Evolutionary conservation across 805 yeast genomes (phyloP).

Genomic region (Saccharomyces kudriavzevii): DNA sequence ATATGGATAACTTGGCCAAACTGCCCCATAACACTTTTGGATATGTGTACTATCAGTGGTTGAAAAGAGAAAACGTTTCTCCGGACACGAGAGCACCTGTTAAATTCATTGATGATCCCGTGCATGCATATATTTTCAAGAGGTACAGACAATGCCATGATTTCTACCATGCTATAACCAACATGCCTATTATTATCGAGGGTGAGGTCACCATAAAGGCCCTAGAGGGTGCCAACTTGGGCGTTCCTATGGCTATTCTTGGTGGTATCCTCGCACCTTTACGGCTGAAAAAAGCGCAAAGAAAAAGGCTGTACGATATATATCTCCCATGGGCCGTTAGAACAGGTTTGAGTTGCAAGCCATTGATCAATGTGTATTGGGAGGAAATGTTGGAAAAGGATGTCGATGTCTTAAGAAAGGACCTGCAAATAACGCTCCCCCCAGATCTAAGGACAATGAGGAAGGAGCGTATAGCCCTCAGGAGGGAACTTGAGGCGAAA

Average conservation of each 20-base stretch:
- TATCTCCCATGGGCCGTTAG: slow-evolving; percentile 84
- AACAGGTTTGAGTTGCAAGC: slow-evolving; percentile 64
- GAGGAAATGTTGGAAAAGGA: slow-evolving; percentile 70
- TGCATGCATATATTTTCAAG: slow-evolving; percentile 85
- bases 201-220: slow-evolving; percentile 95
- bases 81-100: slow-evolving; percentile 93
- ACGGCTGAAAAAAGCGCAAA: slow-evolving; percentile 56
- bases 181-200: slow-evolving; percentile 82
- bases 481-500: slow-evolving; percentile 21
- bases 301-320: slow-evolving; percentile 52
- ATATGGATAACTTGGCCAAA: slow-evolving; percentile 49
- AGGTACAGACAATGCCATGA: slow-evolving; percentile 96
- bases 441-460: slow-evolving; percentile 69
- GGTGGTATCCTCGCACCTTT: slow-evolving; percentile 88
- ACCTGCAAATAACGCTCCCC: slow-evolving; percentile 68
- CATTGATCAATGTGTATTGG: slow-evolving; percentile 87
- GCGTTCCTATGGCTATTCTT: slow-evolving; percentile 90
- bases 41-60: slow-evolving; percentile 69
- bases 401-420: slow-evolving; percentile 59
- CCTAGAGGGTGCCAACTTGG: slow-evolving; percentile 84
- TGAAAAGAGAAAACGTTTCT: slow-evolving; percentile 77
- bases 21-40: slow-evolving; percentile 72
- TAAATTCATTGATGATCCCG: slow-evolving; percentile 78
- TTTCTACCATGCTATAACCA: slow-evolving; percentile 87
- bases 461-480: slow-evolving; percentile 24